These are phyloP conservation scores for Aegilops tauschii DNA, from an alignment of 176 grass and related monocot genomes.

Conservation along the genomic window DNA sequence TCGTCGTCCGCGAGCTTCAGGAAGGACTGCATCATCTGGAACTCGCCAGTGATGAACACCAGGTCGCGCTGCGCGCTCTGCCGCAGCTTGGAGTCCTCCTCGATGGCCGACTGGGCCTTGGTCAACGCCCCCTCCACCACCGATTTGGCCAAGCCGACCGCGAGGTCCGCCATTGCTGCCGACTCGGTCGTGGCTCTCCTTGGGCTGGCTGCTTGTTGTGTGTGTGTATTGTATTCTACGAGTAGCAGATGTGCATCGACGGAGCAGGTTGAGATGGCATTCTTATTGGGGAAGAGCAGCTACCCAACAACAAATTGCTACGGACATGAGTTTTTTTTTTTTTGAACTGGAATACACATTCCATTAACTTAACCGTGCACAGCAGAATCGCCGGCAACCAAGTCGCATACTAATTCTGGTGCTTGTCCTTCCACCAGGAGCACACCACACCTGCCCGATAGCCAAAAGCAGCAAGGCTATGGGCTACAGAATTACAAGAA, in stretches of 20 bases:
- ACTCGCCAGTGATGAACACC: conserved; percentile 22
- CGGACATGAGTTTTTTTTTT: no score
- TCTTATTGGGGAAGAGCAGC: background rate
- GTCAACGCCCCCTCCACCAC: background rate
- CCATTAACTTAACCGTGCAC: no score
- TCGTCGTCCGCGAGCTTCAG: background rate
- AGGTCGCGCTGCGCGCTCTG: background rate
- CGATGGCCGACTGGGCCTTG: background rate
- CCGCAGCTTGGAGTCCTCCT: conserved; percentile 17
- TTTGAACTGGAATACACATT: no score
- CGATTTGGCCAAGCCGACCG: conserved; percentile 16
- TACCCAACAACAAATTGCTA: no score
- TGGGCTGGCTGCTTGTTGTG: background rate
- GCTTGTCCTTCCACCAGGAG: no score
- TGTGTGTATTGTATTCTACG: background rate
- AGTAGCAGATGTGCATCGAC: background rate
- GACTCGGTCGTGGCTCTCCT: background rate
- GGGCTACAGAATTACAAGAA: no score
- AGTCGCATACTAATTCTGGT: no score
- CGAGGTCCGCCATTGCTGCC: conserved; percentile 26
- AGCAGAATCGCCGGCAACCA: no score
- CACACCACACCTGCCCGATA: no score
- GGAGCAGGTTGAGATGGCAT: background rate
- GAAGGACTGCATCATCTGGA: conserved; percentile 38
- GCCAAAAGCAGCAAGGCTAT: no score